Conservation (phyloP, 208 protist species). For the Leishmania gerbilli region DNA sequence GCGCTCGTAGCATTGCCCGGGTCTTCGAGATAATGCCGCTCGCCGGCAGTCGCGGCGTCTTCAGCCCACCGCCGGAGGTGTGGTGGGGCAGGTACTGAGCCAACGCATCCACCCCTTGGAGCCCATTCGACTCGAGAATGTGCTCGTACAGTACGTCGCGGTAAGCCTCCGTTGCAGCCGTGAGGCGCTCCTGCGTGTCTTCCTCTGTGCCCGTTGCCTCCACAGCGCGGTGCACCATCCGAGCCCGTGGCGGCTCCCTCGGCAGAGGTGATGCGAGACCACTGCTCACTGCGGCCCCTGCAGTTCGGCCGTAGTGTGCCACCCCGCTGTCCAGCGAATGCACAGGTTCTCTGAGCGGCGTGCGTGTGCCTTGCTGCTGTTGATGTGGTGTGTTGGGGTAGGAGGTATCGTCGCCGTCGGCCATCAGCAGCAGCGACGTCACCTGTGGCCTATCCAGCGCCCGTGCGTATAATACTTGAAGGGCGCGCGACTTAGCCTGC, state of each 20-base stretch:
- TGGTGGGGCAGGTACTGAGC: slow-evolving; percentile 8
- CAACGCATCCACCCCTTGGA: slow-evolving; percentile 18
- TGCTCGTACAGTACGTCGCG: slow-evolving; percentile 46
- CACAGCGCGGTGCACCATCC: not conserved
- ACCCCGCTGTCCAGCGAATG: not conserved
- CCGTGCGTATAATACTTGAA: slow-evolving; percentile 25
- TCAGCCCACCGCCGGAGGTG: not conserved
- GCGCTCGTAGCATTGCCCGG: slow-evolving; percentile 20
- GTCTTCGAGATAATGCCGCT: not conserved
- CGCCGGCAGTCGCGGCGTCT: no score
- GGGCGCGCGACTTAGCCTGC: slow-evolving; percentile 34
- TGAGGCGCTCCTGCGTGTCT: slow-evolving; percentile 32
- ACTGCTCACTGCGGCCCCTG: not conserved
- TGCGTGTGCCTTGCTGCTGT: not conserved
- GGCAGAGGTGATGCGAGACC: not conserved
- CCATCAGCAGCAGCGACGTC: not conserved
- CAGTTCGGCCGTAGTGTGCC: not conserved
- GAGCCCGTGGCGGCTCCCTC: not conserved
- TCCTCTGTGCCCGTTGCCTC: not conserved
- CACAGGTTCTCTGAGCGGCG: not conserved
- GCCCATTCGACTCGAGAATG: slow-evolving; percentile 38
- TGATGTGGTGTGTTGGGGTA: not conserved
- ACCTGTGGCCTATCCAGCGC: not conserved
- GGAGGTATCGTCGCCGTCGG: no score
- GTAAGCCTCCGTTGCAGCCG: slow-evolving; percentile 43